A percentile compares a stretch with the other conserved stretches of the same genome.
Evolutionary conservation across 371 early-diverging fungal genomes (phyloP).

Genomic region (Mucor sp.): DNA sequence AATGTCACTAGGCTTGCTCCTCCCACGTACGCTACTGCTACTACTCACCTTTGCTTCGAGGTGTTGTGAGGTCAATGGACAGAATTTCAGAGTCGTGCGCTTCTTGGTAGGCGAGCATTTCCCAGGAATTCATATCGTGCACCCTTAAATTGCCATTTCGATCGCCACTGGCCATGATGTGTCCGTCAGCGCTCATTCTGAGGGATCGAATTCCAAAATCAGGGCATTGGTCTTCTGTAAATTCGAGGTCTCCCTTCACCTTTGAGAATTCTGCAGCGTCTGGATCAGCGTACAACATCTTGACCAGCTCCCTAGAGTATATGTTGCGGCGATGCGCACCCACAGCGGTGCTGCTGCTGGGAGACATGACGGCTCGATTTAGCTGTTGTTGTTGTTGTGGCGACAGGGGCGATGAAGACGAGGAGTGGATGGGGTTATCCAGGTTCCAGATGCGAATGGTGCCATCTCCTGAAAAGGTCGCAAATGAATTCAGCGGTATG

Average conservation of each 20-base stretch:
- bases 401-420: slow-evolving; percentile 25
- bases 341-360: slow-evolving; percentile 32
- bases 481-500: slow-evolving; percentile 71
- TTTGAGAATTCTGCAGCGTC: slow-evolving; percentile 49
- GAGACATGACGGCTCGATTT: slow-evolving; percentile 16
- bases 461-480: slow-evolving; percentile 80
- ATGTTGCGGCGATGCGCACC: slow-evolving; percentile 50
- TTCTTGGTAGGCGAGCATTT: slow-evolving; percentile 69
- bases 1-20: background rate
- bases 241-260: slow-evolving; percentile 32
- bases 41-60: slow-evolving; percentile 9
- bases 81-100: slow-evolving; percentile 88
- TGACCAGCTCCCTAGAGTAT: slow-evolving; percentile 62
- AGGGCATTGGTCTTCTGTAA: slow-evolving; percentile 41
- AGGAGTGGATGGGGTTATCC: slow-evolving; percentile 30
- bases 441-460: slow-evolving; percentile 84
- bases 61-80: slow-evolving; percentile 70
- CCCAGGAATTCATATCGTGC: slow-evolving; percentile 60
- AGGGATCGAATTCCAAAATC: slow-evolving; percentile 74
- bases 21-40: background rate
- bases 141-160: slow-evolving; percentile 76
- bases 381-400: slow-evolving; percentile 3
- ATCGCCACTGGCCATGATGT: slow-evolving; percentile 76
- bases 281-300: slow-evolving; percentile 59
- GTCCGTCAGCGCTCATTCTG: slow-evolving; percentile 71